Evolutionary conservation across 305 asterid species (phyloP).

Genomic region (Solanum aculeatissimum): DNA sequence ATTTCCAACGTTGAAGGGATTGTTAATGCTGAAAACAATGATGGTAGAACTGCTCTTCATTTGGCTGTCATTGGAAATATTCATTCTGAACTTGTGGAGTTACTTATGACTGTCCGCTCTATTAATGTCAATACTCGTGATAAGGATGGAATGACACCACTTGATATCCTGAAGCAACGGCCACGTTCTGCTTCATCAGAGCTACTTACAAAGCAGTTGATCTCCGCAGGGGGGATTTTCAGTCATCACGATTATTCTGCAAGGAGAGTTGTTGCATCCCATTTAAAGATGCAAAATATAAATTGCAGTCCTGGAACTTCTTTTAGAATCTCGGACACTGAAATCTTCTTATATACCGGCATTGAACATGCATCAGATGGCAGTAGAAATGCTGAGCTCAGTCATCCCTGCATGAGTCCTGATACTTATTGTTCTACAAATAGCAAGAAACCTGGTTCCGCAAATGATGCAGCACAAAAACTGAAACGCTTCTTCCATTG

Average conservation of each 20-base stretch:
- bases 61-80: constrained; percentile 63
- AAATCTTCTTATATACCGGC: constrained; percentile 61
- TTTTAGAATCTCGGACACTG: constrained; percentile 60
- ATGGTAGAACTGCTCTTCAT: constrained; percentile 72
- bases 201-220: constrained; percentile 44
- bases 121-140: constrained; percentile 63
- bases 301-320: constrained; percentile 85
- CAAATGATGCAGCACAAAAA: constrained; percentile 31
- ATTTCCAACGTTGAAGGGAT: constrained; percentile 36
- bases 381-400: constrained; percentile 9
- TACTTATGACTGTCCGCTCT: constrained; percentile 50
- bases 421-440: constrained; percentile 16
- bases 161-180: constrained; percentile 52
- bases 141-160: constrained; percentile 54
- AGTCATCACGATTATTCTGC: constrained; percentile 52
- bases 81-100: constrained; percentile 62
- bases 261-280: constrained; percentile 55
- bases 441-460: constrained; percentile 5
- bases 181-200: constrained; percentile 63
- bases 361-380: constrained; percentile 36
- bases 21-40: constrained; percentile 35
- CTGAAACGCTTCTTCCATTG: constrained; percentile 62
- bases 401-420: constrained; percentile 2
- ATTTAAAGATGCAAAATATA: constrained; percentile 48
- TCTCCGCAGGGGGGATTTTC: constrained; percentile 76